phyloP scores from a whole-genome alignment of 768 basidiomycete species.

The Suillus subalutaceus region DNA sequence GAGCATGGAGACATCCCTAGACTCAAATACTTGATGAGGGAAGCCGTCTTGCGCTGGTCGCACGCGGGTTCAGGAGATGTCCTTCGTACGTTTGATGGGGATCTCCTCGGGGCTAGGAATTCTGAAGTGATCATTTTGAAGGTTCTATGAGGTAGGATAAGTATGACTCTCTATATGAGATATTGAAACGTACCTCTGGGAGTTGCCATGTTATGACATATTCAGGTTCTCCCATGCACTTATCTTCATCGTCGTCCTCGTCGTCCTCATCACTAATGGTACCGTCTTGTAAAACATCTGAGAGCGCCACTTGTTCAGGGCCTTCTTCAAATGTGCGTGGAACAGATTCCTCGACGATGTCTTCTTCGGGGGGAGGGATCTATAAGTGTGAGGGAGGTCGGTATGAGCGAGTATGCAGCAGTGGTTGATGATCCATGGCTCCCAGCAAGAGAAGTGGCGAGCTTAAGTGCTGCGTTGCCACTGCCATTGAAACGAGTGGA shows the following conservation, averaged over 20 bases:
- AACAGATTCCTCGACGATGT: not conserved
- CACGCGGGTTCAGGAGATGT: not conserved
- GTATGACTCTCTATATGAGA: not conserved
- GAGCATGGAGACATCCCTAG: slow-evolving; percentile 11
- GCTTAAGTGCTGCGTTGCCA: slow-evolving; percentile 9
- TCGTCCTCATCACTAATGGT: slow-evolving; percentile 7
- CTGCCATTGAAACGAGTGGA: slow-evolving; percentile 12
- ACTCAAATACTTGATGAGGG: slow-evolving; percentile 10
- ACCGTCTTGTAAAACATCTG: not conserved
- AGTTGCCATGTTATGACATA: not conserved
- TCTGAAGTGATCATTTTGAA: no score
- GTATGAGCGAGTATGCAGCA: slow-evolving; percentile 2
- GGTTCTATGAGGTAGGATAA: not conserved
- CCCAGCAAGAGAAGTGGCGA: slow-evolving; percentile 4
- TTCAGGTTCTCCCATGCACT: no score
- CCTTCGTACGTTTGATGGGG: not conserved
- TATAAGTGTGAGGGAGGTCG: not conserved
- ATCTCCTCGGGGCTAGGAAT: not conserved
- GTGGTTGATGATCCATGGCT: not conserved
- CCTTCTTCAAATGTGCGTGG: not conserved
- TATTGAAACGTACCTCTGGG: not conserved
- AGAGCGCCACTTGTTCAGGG: not conserved
- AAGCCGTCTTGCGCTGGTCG: not conserved
- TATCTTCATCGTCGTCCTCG: not conserved
- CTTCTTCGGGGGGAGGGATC: not conserved